Conservation (phyloP, 768 basidiomycete species). For the Mycena maculata region DNA sequence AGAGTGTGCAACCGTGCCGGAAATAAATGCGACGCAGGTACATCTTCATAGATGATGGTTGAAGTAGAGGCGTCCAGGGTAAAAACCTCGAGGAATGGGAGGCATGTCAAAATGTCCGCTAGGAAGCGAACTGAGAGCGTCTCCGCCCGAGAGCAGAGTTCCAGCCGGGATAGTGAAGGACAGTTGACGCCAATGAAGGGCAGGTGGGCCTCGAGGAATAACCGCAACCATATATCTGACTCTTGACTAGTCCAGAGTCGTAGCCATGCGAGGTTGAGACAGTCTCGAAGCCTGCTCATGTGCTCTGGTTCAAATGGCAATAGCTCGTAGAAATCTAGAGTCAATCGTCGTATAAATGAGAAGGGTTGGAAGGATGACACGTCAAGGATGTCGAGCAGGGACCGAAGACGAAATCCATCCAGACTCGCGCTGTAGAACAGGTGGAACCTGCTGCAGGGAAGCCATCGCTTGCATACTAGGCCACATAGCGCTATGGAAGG, state of each 20-base stretch:
- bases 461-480: conserved; percentile 1
- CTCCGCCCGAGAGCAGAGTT: not conserved
- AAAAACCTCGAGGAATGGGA: not conserved
- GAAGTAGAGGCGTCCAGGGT: too few species aligned
- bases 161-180: not conserved
- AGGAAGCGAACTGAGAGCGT: not conserved
- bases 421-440: not conserved
- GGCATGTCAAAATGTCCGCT: not conserved
- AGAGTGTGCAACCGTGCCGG: not conserved
- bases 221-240: too few species aligned
- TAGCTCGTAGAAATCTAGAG: not conserved
- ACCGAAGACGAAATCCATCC: not conserved
- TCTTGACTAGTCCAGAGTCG: not conserved
- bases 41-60: not conserved
- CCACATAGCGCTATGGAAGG: not conserved
- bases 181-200: not conserved
- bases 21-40: not conserved
- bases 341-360: not conserved
- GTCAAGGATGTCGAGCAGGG: not conserved
- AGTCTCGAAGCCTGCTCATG: not conserved
- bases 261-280: not conserved
- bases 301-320: not conserved
- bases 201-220: not conserved
- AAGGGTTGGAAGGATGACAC: not conserved
- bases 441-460: conserved; percentile 2